Conservation (phyloP, 352 stramenopile species). For the Plasmopara viticola region DNA sequence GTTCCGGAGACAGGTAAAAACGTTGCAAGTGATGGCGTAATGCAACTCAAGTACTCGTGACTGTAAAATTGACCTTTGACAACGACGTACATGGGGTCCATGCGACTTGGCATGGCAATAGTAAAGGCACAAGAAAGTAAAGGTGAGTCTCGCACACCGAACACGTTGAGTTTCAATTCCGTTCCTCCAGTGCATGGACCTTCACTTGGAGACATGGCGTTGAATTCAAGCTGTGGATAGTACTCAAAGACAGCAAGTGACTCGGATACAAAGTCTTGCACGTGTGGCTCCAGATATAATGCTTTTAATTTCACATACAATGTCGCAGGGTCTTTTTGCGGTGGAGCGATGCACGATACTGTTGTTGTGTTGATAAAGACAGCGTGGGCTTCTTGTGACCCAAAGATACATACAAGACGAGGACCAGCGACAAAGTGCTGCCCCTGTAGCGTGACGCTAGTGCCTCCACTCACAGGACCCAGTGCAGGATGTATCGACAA, state of each 20-base stretch:
- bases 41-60: conserved; percentile 22
- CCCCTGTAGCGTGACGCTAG: conserved; percentile 29
- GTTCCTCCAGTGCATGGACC: conserved; percentile 30
- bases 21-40: conserved; percentile 19
- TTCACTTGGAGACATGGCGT: conserved; percentile 27
- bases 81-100: conserved; percentile 5
- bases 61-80: conserved; percentile 21
- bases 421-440: conserved; percentile 26
- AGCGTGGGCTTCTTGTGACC: conserved; percentile 22
- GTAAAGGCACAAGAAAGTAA: conserved; percentile 33
- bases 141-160: conserved; percentile 19
- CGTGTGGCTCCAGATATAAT: conserved; percentile 10
- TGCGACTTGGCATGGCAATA: conserved; percentile 21
- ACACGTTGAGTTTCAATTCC: conserved; percentile 17
- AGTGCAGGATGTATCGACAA: conserved; percentile 14
- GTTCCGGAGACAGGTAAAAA: conserved; percentile 5
- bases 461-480: conserved; percentile 30
- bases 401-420: conserved; percentile 37
- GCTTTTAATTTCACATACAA: conserved; percentile 31
- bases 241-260: conserved; percentile 33
- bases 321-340: conserved; percentile 11
- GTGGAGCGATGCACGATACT: conserved; percentile 25
- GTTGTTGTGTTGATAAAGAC: conserved; percentile 20
- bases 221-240: conserved; percentile 20
- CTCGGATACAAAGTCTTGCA: conserved; percentile 22